Base-by-base conservation (phyloP, 148 eudicot species). In the Drosera capensis region DNA sequence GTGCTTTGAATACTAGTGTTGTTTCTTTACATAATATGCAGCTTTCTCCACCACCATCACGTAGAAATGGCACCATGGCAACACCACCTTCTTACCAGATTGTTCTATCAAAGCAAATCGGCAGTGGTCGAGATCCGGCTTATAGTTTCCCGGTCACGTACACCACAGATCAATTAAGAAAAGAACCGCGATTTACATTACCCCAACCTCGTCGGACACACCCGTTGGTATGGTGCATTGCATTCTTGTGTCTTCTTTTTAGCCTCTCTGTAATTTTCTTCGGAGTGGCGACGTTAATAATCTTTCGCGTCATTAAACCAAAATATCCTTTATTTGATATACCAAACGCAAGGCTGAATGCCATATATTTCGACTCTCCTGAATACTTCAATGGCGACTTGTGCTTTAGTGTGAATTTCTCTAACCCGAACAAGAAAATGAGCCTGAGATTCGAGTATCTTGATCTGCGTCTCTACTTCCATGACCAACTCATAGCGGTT, bases 181-280 rank as follows among this genome's bases (percentile, higher is more conserved):
- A n/a, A n/a, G n/a, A n/a, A n/a, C n/a, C n/a, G n/a, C n/a, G n/a
- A n/a, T n/a, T n/a, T n/a, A n/a, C n/a, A n/a, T n/a, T n/a, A n/a
- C 66, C 58, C 23, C 56, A 24, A 24, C 83, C 80, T 44, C 65
- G 75, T 11, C 60, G 49, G 17, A 87, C 96, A 0, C 76, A 77
- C 37, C 90, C 83, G 0, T n/a, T 65, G 7, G 59, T 74, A 7
- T 87, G 96, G 96, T 83, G 60, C 41, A 57, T 60, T n/a, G 94
- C 96, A 0, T 60, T 87, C 46, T 20, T 79, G 11, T 82, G 90
- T 24, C 58, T 87, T 1, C 24, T 79, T 1, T 77, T 82, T 11
- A 72, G 78, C 68, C 72, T 87, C 38, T 59, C 75, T 16, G 58
- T 87, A 2, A 82, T 87, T 54, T 45, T 79, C 47, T 66, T 75